Evolutionary conservation across 1,284 basidiomycete species (phyloP).

Genomic region (Bondarzewia mesenterica): DNA sequence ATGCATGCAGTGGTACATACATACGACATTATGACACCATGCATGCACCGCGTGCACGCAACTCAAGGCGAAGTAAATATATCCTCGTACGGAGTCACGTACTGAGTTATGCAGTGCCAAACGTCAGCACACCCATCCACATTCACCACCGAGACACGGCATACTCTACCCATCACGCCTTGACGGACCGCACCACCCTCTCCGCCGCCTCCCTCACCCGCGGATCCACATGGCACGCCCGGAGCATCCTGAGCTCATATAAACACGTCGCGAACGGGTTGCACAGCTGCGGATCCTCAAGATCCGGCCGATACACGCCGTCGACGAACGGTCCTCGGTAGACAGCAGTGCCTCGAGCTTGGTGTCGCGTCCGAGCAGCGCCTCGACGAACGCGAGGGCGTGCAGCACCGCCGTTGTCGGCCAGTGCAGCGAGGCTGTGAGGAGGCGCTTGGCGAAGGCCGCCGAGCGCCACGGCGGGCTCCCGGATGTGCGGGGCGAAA

Average conservation of each 20-base stretch:
- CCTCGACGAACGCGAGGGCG: constrained; percentile 65
- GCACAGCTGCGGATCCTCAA: constrained; percentile 82
- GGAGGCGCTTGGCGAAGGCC: constrained; percentile 88
- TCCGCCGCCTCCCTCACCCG: constrained; percentile 39
- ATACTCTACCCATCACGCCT: not conserved
- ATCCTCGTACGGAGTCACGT: too few relatives aligned
- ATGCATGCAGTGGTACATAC: too few relatives aligned
- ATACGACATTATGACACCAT: too few relatives aligned
- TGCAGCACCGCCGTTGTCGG: constrained; percentile 60
- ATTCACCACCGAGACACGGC: not conserved
- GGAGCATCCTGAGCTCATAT: constrained; percentile 61
- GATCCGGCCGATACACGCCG: constrained; percentile 73
- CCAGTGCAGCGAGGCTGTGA: constrained; percentile 75
- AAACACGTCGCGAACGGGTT: constrained; percentile 66
- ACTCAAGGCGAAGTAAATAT: too few relatives aligned
- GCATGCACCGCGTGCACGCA: too few relatives aligned
- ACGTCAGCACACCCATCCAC: not conserved
- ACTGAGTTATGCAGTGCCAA: too few relatives aligned
- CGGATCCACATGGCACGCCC: constrained; percentile 50
- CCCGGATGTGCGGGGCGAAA: constrained; percentile 57
- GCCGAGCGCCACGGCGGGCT: constrained; percentile 74
- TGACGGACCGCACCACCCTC: constrained; percentile 9
- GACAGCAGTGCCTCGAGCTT: constrained; percentile 80
- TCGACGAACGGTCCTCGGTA: constrained; percentile 78
- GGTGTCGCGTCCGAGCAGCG: constrained; percentile 68